Base-by-base conservation (phyloP, 2,329 filamentous ascomycete genomes). In the Didymellaceae sp. region DNA sequence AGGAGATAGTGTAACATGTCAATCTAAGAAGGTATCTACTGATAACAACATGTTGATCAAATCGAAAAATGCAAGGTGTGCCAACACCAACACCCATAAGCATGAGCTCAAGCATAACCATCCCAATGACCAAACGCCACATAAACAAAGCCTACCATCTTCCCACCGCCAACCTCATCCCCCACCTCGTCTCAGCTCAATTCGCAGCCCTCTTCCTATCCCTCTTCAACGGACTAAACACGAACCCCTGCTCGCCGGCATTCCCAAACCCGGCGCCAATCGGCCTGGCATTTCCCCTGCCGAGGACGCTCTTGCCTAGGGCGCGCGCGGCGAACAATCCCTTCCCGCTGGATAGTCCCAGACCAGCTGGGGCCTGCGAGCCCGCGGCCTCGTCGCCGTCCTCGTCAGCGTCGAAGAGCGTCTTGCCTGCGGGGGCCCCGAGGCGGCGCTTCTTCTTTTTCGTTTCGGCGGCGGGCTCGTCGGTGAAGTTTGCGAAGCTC, bases 381-480 rank as follows among this genome's bases (percentile, higher is more conserved):
- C 66, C 63, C 37, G 57, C 42, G 20, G 65, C 68, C n/a, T 74
- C 72, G 18, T 58, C 63, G 11, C 67, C 71, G 7, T 62, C 62
- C 13, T 54, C 50, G 4, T 64, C 62, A 7, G 53, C 45, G 51
- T 88, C 86, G 61, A 93, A 90, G 5, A 94, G 68, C 3, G 85
- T 89, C 60, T 77, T 80, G 57, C 85, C 84, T 38, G 82, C 54
- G 20, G 54, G 76, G 4, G 86, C 85, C 1, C 89, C 78, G 5
- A 90, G 75, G 73, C 90, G 92, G 55, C 88, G 84, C 77, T 88
- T 91, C 79, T 87, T 70, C 55, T 70, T 71, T 58, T 71, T 71
- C 45, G n/a, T n/a, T n/a, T 73, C 71, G 4, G 68, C 65, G 16
- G 73, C 75, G 6, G 67, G 67, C 46, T 72, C 73, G 13, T 71